These are phyloP conservation scores for Triticum turgidum DNA, from an alignment of 176 grass and related monocot species.

Conservation along the genomic window DNA sequence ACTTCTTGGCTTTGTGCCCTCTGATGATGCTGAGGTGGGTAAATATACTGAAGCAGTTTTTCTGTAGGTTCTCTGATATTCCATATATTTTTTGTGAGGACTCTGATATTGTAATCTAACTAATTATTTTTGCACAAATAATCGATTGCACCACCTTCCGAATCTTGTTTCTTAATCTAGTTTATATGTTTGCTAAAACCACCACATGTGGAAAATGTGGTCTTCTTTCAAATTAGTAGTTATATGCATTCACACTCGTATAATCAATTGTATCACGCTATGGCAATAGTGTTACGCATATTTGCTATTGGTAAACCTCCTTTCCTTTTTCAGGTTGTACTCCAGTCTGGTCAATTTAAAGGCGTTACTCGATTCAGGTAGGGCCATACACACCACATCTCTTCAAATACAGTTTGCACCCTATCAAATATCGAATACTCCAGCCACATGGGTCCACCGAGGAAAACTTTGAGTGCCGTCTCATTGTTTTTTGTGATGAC, in stretches of 20 bases:
- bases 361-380: conserved; percentile 79
- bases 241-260: background rate
- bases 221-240: background rate
- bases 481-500: background rate
- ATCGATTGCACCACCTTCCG: background rate
- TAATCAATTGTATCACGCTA: background rate
- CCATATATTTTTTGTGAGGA: background rate
- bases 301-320: background rate
- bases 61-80: conserved; percentile 17
- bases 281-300: background rate
- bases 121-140: background rate
- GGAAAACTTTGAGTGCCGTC: background rate
- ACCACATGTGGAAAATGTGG: background rate
- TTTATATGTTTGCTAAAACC: conserved; percentile 18
- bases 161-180: background rate
- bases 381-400: background rate
- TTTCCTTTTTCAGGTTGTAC: conserved; percentile 57
- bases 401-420: background rate
- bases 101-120: conserved; percentile 10
- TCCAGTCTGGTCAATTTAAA: conserved; percentile 82
- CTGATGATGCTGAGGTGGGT: conserved; percentile 64
- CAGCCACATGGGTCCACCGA: background rate
- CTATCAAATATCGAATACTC: background rate
- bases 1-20: conserved; percentile 83
- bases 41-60: conserved; percentile 20